Conservation (phyloP, 805 yeast genomes). For the Ascoidea asiatica region DNA sequence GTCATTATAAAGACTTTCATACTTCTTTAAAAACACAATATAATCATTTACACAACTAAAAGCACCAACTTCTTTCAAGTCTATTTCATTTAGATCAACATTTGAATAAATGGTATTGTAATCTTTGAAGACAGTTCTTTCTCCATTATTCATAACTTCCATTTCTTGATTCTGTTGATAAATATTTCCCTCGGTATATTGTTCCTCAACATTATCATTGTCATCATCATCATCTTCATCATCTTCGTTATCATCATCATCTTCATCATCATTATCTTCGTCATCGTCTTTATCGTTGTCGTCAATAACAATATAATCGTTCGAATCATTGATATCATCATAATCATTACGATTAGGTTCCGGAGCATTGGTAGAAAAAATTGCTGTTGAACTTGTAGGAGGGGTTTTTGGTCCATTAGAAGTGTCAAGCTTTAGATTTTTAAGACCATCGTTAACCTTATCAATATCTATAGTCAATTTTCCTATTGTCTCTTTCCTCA, state of each 20-base stretch:
- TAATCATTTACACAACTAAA: conserved; percentile 1
- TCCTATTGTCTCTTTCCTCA: conserved; percentile 12
- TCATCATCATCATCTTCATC: conserved; percentile 10
- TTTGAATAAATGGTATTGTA: conserved; percentile 1
- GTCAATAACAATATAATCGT: conserved; percentile 35
- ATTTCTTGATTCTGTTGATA: conserved; percentile 16
- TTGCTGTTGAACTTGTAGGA: not conserved
- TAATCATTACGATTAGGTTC: conserved; percentile 53
- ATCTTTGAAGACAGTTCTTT: conserved; percentile 2
- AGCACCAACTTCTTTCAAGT: conserved; percentile 3
- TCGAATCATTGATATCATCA: conserved; percentile 34
- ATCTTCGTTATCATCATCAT: conserved; percentile 9
- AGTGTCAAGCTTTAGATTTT: conserved; percentile 14
- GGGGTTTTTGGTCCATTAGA: not conserved
- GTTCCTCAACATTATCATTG: conserved; percentile 7
- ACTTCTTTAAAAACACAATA: not conserved
- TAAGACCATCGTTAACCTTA: conserved; percentile 14
- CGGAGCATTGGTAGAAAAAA: conserved; percentile 19
- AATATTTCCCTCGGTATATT: conserved; percentile 5
- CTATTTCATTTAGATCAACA: conserved; percentile 3
- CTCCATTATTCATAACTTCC: not conserved
- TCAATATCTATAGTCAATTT: conserved; percentile 15
- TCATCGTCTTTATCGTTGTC: conserved; percentile 9
- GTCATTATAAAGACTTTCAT: conserved; percentile 8
- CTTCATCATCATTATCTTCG: conserved; percentile 7